Base-by-base conservation (phyloP, 1,284 basidiomycete genomes). In the Papiliotrema fonsecae region DNA sequence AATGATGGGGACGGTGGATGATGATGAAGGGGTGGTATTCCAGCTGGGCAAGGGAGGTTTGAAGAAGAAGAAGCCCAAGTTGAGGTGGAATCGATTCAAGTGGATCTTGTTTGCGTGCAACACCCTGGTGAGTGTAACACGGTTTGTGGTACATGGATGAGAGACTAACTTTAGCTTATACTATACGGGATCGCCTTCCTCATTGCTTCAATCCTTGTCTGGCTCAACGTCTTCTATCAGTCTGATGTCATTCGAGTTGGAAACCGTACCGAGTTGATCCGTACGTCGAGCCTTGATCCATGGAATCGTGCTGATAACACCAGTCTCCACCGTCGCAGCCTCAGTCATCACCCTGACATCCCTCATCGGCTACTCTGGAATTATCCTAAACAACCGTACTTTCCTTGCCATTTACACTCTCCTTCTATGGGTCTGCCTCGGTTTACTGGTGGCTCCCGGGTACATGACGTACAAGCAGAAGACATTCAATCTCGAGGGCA, bases 401-500 rank as follows among this genome's bases (percentile, higher is more conserved):
- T 80, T 87, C 61, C 78, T 88, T 52, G 83, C 85, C 6, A 75
- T 83, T 42, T 88, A 87, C 74, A 77, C 80, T 3, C 62, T 87
- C 35, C 76, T 88, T 14, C 79, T 87, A 47, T 87, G 85, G 83
- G 78, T 82, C 35, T 77, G 79, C 13, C 75, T 86, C 66, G 78
- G 74, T 36, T 75, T 84, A 58, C 75, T 86, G 56, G 76, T 83
- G 51, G 73, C 79, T 0, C 84, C 84, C 1, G 84, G 84, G 2
- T 87, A 87, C 70, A 67, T 84, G 46, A 80, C 83, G 27, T 87
- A 85, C 76, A 82, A 82, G 63, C 75, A 76, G 16, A 76, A 76
- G 44, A 75, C 78, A 1, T 84, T 86, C 76, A 85, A 86, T 62
- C 77, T 87, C 41, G 83, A 85, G 62, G 84, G 82, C 42, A 86